Evolutionary conservation across 768 basidiomycete species (phyloP).

Genomic region (Mycena alexandri): DNA sequence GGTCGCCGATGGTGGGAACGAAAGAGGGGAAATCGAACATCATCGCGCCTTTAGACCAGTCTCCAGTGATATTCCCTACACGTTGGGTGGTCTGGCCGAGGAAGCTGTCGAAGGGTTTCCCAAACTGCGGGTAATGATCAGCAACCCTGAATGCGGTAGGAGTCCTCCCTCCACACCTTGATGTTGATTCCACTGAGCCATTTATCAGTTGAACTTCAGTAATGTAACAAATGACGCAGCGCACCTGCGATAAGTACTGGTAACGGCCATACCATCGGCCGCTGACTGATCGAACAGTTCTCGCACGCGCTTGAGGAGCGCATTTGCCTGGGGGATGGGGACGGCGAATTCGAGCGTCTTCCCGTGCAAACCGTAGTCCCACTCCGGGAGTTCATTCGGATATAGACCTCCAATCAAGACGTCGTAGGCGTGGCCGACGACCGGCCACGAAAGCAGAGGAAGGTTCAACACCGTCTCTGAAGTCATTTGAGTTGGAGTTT

Average conservation of each 20-base stretch:
- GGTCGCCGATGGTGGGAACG: conserved; percentile 49
- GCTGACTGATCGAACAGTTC: conserved; percentile 50
- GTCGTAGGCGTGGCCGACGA: conserved; percentile 51
- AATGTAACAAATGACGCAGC: too few relatives aligned
- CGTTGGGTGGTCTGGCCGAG: conserved; percentile 52
- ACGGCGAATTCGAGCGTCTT: conserved; percentile 52
- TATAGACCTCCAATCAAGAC: conserved; percentile 55
- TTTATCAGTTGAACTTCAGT: too few relatives aligned
- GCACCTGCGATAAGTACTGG: conserved; percentile 53
- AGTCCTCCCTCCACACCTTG: too few relatives aligned
- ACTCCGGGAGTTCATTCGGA: conserved; percentile 47
- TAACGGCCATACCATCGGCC: conserved; percentile 50
- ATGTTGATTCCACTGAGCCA: conserved; percentile 53
- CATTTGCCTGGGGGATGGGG: conserved; percentile 48
- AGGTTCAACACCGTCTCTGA: conserved; percentile 47
- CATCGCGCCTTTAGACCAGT: conserved; percentile 55
- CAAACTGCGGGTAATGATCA: conserved; percentile 49
- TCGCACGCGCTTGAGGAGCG: conserved; percentile 48
- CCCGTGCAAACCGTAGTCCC: conserved; percentile 52
- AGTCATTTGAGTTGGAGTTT: neutral
- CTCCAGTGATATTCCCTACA: conserved; percentile 46
- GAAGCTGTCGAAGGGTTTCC: conserved; percentile 52
- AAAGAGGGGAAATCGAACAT: conserved; percentile 56
- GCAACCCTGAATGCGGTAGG: too few relatives aligned
- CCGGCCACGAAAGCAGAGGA: conserved; percentile 50